These are phyloP conservation scores for Leccinum boreale DNA, from an alignment of 768 basidiomycete genomes.

Conservation along the genomic window DNA sequence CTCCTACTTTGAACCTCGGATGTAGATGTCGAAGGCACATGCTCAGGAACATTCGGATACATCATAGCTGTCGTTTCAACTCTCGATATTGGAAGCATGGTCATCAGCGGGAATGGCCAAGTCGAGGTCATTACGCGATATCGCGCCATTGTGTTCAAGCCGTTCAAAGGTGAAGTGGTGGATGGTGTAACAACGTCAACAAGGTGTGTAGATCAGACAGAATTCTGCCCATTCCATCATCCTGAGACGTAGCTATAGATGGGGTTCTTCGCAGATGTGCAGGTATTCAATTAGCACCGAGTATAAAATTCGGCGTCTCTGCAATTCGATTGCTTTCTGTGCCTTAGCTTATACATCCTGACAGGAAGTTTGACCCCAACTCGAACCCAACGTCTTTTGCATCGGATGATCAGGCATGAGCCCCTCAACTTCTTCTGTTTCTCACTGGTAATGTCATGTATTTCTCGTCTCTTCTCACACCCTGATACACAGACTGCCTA, in stretches of 20 bases:
- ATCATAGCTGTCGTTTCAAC: conserved; percentile 91
- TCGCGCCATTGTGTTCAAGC: conserved; percentile 97
- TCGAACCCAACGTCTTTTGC: conserved; percentile 96
- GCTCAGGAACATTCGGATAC: conserved; percentile 92
- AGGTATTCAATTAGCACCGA: conserved; percentile 94
- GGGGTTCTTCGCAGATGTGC: conserved; percentile 97
- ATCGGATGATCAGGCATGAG: conserved; percentile 76
- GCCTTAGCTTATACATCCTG: conserved; percentile 82
- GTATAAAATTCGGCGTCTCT: conserved; percentile 43
- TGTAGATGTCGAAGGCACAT: conserved; percentile 98
- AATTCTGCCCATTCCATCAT: background rate
- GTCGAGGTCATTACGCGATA: conserved; percentile 95
- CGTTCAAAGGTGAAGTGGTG: conserved; percentile 98
- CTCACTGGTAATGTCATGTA: background rate
- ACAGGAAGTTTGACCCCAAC: conserved; percentile 93
- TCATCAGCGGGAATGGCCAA: conserved; percentile 87
- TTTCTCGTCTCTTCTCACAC: background rate
- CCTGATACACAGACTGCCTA: conserved; percentile 22
- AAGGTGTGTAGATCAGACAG: conserved; percentile 56
- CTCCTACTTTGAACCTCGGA: conserved; percentile 97
- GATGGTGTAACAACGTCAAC: conserved; percentile 91
- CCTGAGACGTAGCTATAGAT: conserved; percentile 51
- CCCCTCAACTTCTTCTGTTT: background rate
- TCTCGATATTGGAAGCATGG: conserved; percentile 87
- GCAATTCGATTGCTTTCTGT: conserved; percentile 2